Evolutionary conservation across 805 yeast species (phyloP), one percentile per base, ranked within the genome.

Genomic region (Candida mattraensis): DNA sequence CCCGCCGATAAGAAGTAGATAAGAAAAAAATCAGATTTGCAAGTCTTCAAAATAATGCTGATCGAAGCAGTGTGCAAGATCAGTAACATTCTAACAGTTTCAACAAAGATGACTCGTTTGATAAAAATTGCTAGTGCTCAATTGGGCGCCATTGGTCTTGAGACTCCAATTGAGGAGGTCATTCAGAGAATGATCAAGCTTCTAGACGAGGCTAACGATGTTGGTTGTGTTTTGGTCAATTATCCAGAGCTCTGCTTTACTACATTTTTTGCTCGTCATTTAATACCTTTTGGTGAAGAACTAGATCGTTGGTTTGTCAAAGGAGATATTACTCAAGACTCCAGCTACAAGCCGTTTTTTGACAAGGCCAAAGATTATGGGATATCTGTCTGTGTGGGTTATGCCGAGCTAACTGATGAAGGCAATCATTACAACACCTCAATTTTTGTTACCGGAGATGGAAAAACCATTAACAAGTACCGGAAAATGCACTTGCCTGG

Each of bases 401-500:
- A 61, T 33, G 69, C 68, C 13, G 69, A 64, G 48, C 35, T 63
- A 12, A 65, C 69, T 8, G 65, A 63, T 13, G 62, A 61, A 22
- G 65, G 65, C 3, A 54, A 63, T 10, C 67, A 51, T 30, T 64
- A 48, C 50, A 65, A 64, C 44, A 58, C 66, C 4, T 53, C 52
- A 30, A 48, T 62, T 14, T 42, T 61, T 12, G 62, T 62, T 33
- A 65, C 58, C 32, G 53, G 57, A 35, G 33, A 48, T 14, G 69
- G 66, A 7, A 34, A 47, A 10, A 28, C 60, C 11, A 53, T 63
- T 9, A 50, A 50, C 18, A 64, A 64, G 44, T 58, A 60, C 43
- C 56, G 69, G 45, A 64, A 64, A 40, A 58, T 63, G 7, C 69
- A 64, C 38, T 38, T 65, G 20, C 69, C 69, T 18, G 69, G 68